Percentiles rank a stretch among this genome's conserved stretches.
Conservation (phyloP, 345 rosid species). For the Populus alba region DNA sequence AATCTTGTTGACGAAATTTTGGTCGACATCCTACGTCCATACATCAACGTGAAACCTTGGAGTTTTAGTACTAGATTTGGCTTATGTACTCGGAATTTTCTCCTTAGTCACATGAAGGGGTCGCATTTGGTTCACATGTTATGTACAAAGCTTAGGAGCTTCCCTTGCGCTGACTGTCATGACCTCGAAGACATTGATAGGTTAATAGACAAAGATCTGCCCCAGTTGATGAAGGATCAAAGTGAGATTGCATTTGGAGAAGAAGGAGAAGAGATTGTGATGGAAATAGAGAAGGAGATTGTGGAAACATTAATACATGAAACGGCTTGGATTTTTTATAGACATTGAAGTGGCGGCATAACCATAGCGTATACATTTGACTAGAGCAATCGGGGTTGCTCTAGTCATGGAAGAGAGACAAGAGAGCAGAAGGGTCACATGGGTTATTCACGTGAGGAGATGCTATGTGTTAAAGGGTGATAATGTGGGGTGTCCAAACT, state of each 20-base stretch:
- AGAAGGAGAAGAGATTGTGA: slow-evolving; percentile 53
- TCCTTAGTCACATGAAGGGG: slow-evolving; percentile 24
- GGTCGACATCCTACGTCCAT: slow-evolving; percentile 52
- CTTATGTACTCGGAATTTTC: background rate
- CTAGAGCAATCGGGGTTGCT: background rate
- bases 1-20: slow-evolving; percentile 64
- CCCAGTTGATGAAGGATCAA: slow-evolving; percentile 23
- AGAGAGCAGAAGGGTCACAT: slow-evolving; percentile 44
- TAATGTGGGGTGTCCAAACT: slow-evolving; percentile 5
- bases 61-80: background rate
- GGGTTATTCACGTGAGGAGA: slow-evolving; percentile 75
- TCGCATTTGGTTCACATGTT: slow-evolving; percentile 38
- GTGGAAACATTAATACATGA: slow-evolving; percentile 48
- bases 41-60: slow-evolving; percentile 53
- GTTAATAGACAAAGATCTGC: slow-evolving; percentile 52
- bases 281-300: slow-evolving; percentile 48
- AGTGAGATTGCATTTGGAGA: slow-evolving; percentile 30
- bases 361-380: background rate
- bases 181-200: slow-evolving; percentile 69
- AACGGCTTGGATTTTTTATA: slow-evolving; percentile 30
- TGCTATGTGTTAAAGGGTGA: slow-evolving; percentile 33
- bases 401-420: slow-evolving; percentile 9
- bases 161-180: slow-evolving; percentile 49
- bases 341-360: background rate
- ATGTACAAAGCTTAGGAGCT: slow-evolving; percentile 34